Base-by-base conservation (phyloP, 1,284 basidiomycete species). In the Stereum hirsutum region DNA sequence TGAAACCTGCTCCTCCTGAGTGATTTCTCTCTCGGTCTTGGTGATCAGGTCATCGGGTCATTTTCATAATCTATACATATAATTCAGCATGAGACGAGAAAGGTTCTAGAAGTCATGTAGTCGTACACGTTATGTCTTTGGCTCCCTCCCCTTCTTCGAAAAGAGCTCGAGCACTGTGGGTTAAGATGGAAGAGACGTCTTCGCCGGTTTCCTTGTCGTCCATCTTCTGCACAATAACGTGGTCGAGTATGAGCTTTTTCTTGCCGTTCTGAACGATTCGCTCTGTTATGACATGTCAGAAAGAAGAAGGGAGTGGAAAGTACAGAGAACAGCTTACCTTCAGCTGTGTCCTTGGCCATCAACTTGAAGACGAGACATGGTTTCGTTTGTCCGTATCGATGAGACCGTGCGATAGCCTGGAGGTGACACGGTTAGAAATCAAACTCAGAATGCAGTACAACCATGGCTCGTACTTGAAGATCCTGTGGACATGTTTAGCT, bases 141-240 rank as follows among this genome's bases (percentile, higher is more conserved):
- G 72, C 60, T 6, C 55, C 64, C 49, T 75, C 60, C 49, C 75
- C 60, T 49, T 52, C 74, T 36, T 87, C 78, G 56, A 92, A 89
- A 8, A 95, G 69, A 1, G 81, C 78, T 58, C 82, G 77, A 23
- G 88, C 89, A 27, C 90, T 89, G 51, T 81, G 88, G 17, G 87
- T 84, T 5, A 94, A 69, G 50, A 93, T 86, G 2, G 84, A 88
- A 55, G 82, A 77, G 8, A 90, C 66, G 51, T 91, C 77, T 50
- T 84, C 81, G 43, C 78, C 72, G 24, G 79, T 78, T 37, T 85
- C 85, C 41, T 84, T 79, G 46, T 81, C 77, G 52, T 89, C 86
- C 79, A 94, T 90, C 59, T 90, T 90, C 63, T 94, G 91, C 4
- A 91, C 91, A 47, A 95, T 93, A 12, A 95, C 68, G 63, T 95